Conservation (phyloP, 192 early-diverging fungal genomes). For the Diversispora eburnea region DNA sequence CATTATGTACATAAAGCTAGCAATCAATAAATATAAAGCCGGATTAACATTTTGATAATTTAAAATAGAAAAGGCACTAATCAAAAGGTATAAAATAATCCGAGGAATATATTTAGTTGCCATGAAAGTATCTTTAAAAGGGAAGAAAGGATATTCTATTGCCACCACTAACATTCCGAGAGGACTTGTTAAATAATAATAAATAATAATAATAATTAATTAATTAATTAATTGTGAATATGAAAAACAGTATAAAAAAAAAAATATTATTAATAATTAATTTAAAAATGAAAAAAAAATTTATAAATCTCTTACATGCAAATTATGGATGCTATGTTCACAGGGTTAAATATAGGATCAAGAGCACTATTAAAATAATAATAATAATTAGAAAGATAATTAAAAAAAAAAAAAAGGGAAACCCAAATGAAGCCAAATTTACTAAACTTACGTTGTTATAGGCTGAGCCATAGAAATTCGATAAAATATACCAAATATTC, state of each 20-base stretch:
- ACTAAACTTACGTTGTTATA: conserved; percentile 3
- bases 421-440: not conserved
- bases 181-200: not conserved
- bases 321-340: conserved; percentile 5
- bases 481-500: conserved; percentile 26
- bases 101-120: not conserved
- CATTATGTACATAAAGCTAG: not conserved
- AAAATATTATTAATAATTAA: not conserved
- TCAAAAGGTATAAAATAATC: conserved; percentile 1
- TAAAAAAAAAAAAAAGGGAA: not conserved
- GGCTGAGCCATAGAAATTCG: not conserved
- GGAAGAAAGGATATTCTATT: conserved; percentile 14
- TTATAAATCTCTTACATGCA: conserved; percentile 18
- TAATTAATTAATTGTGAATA: too few species aligned
- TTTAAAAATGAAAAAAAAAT: not conserved
- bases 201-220: not conserved
- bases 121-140: conserved; percentile 1
- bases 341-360: not conserved
- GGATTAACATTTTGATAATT: conserved; percentile 31
- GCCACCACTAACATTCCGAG: conserved; percentile 4
- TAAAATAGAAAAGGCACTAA: conserved; percentile 4
- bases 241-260: not conserved
- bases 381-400: not conserved
- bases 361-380: not conserved
- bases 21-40: conserved; percentile 12